Percentiles rank a stretch among this genome's conserved stretches.
phyloP scores from a whole-genome alignment of 2,329 filamentous ascomycete species.

The Pyricularia grisea region DNA sequence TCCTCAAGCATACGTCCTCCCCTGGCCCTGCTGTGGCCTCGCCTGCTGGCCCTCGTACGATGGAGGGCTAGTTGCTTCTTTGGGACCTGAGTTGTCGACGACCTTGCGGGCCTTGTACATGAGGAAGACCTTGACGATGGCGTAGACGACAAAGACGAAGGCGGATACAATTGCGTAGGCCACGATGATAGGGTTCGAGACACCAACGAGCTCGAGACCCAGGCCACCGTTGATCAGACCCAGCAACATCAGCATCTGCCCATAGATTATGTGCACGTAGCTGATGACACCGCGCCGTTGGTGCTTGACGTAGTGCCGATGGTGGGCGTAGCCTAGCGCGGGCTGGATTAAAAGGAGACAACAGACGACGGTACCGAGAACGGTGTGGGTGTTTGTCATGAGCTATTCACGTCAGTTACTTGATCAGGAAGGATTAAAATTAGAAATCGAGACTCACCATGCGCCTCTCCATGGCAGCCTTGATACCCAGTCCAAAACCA shows the following conservation, averaged over 20 bases:
- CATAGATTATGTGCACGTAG: conserved; percentile 53
- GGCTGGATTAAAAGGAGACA: conserved; percentile 48
- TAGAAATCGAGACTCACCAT: conserved; percentile 28
- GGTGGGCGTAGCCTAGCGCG: conserved; percentile 47
- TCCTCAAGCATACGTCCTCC: neutral
- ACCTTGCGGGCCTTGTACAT: conserved; percentile 3
- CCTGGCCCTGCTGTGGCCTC: neutral
- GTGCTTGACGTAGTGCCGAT: conserved; percentile 39
- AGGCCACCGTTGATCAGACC: conserved; percentile 52
- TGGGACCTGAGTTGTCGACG: neutral
- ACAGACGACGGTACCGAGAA: conserved; percentile 45
- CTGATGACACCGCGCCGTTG: conserved; percentile 39
- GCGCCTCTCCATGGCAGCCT: conserved; percentile 28
- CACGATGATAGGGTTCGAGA: conserved; percentile 16
- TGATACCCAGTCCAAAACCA: conserved; percentile 48
- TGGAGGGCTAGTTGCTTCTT: neutral
- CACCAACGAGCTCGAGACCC: conserved; percentile 26
- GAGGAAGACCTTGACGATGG: conserved; percentile 18
- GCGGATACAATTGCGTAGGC: conserved; percentile 39
- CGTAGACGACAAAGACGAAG: conserved; percentile 36
- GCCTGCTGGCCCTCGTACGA: neutral
- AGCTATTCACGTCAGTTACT: conserved; percentile 26
- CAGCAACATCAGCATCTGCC: conserved; percentile 45
- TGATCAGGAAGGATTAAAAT: conserved; percentile 6
- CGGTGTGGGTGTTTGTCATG: conserved; percentile 41